Evolutionary conservation across 2,329 filamentous ascomycete genomes (phyloP).

Genomic region (Fusarium denticulatum): DNA sequence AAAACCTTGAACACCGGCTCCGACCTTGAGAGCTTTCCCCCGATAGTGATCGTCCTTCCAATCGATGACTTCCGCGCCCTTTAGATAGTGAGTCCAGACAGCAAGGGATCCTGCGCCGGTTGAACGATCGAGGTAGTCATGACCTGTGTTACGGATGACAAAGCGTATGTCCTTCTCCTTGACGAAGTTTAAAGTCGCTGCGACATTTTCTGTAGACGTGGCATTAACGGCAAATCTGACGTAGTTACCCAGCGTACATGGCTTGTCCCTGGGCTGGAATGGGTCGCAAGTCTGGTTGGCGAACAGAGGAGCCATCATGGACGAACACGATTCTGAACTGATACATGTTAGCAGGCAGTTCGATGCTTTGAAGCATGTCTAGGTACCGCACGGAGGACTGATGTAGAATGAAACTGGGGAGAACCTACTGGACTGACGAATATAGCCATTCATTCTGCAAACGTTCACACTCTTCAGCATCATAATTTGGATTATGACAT

Average conservation of each 20-base stretch:
- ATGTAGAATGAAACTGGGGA: too few relatives aligned
- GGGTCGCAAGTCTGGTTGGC: constrained; percentile 54
- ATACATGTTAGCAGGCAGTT: background rate
- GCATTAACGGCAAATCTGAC: constrained; percentile 52
- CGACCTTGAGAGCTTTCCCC: constrained; percentile 63
- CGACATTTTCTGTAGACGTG: constrained; percentile 44
- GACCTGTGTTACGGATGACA: constrained; percentile 62
- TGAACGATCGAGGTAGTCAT: constrained; percentile 66
- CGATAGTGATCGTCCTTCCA: constrained; percentile 56
- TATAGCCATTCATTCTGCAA: constrained; percentile 56
- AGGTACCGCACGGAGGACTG: background rate
- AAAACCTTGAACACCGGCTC: constrained; percentile 62
- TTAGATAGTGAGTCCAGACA: constrained; percentile 55
- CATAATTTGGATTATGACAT: constrained; percentile 61
- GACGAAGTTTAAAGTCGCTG: constrained; percentile 44
- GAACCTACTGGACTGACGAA: constrained; percentile 56
- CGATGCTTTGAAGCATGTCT: background rate
- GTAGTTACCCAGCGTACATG: constrained; percentile 58
- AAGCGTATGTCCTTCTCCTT: constrained; percentile 55
- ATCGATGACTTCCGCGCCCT: constrained; percentile 50
- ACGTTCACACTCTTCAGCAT: constrained; percentile 54
- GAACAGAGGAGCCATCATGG: constrained; percentile 50
- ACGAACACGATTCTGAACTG: constrained; percentile 34
- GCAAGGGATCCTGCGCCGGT: constrained; percentile 59
- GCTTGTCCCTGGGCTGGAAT: constrained; percentile 43